These are phyloP conservation scores for Vaccinium darrowii DNA, from an alignment of 148 eudicot genomes.

Conservation along the genomic window DNA sequence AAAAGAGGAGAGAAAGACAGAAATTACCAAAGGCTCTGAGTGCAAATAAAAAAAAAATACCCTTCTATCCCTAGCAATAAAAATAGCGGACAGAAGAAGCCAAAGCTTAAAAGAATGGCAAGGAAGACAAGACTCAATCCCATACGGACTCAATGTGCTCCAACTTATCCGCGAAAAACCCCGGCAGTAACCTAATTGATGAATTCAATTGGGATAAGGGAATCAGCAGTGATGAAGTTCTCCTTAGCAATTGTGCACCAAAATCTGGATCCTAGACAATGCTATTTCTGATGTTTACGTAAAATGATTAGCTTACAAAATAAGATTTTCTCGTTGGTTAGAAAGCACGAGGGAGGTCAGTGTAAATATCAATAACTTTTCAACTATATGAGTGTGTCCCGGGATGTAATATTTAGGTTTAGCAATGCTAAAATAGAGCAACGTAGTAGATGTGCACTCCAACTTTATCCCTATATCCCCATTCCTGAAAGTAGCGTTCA, in stretches of 20 bases:
- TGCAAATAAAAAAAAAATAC: not conserved
- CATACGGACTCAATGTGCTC: not conserved
- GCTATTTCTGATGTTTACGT: not conserved
- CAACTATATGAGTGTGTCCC: not conserved
- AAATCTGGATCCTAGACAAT: not conserved
- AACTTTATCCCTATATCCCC: not conserved
- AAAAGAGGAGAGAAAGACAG: not conserved
- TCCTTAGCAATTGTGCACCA: not conserved
- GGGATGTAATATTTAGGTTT: not conserved
- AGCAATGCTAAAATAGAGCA: not conserved
- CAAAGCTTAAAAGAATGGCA: not conserved
- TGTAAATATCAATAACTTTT: not conserved
- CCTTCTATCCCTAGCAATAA: not conserved
- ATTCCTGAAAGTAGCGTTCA: not conserved
- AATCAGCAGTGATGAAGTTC: not conserved
- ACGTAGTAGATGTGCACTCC: not conserved
- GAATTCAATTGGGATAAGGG: not conserved
- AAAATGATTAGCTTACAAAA: not conserved
- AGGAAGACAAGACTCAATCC: not conserved
- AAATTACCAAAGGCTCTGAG: not conserved
- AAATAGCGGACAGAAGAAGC: not conserved
- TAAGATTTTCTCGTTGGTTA: not conserved
- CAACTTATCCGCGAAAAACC: not conserved
- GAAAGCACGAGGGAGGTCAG: not conserved
- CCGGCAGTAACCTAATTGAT: not conserved